These are phyloP conservation scores for Urostyla sp. DNA, from an alignment of 73 alveolate species.

Conservation along the genomic window DNA sequence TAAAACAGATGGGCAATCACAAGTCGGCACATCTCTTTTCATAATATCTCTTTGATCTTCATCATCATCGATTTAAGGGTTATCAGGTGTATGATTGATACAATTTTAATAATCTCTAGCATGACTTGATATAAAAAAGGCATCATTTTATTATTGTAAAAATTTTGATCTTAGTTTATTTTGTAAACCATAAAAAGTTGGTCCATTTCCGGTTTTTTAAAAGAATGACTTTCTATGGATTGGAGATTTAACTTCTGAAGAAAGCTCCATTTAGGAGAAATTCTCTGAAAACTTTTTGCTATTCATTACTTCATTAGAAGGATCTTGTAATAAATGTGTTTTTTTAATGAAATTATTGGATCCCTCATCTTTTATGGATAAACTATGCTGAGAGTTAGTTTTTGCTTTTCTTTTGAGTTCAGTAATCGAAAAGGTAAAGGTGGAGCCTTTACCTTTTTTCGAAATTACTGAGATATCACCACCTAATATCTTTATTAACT, in stretches of 20 bases:
- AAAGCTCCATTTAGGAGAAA: background rate
- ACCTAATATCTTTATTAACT: conserved; percentile 32
- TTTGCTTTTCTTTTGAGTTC: background rate
- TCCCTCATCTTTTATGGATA: background rate
- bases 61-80: background rate
- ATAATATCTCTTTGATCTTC: no score
- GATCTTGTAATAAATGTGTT: background rate
- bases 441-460: conserved; percentile 1
- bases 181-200: no score
- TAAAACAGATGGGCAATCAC: background rate
- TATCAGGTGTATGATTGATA: background rate
- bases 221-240: no score
- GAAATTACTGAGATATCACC: conserved; percentile 45
- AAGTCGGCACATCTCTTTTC: no score
- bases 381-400: background rate
- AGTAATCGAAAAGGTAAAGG: conserved; percentile 12
- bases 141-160: background rate
- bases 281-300: background rate
- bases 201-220: no score
- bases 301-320: background rate
- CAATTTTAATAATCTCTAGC: background rate
- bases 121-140: background rate
- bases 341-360: background rate
- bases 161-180: background rate
- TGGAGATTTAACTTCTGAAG: background rate